Evolutionary conservation across 352 stramenopile genomes (phyloP), one percentile per base, ranked within the genome.

Genomic region (Globisporangium alternatum): DNA sequence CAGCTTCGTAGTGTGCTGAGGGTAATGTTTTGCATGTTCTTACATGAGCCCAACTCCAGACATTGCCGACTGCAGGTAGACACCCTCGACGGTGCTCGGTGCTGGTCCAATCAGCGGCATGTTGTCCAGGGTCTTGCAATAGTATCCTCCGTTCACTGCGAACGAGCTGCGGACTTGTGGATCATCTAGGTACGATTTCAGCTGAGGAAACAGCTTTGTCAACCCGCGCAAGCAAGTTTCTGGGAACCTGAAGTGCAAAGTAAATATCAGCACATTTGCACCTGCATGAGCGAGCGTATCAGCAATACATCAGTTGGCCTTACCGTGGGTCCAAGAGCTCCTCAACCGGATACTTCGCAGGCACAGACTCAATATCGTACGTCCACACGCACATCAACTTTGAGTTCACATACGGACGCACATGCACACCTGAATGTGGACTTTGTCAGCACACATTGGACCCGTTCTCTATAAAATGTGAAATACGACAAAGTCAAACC

Each of bases 311-410:
- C 19, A 10, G n/a, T 25, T 39, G 49, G 48, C 17, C 73, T 21
- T 53, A 90, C 81, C 76, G 77, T 21, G 66, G 67, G 45, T 93
- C 81, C 7, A 93, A 54, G 1, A 80, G 64, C 28, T 88, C 79
- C 67, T 90, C 77, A 33, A 93, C 73, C 0, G 83, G 83, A 54
- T 91, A 93, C 35, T 84, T 71, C 0, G 75, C 69, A 8, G 74
- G 58, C 35, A 90, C 83, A 13, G 80, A 67, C 25, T 90, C 76
- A 15, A 84, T 86, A 58, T 90, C 83, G 63, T 88, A 93, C 28
- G 83, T 90, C 83, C 83, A 93, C 17, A 93, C 80, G 12, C 68
- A 74, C 81, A 93, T 89, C 71, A 89, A 78, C 54, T 89, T 88
- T 47, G 71, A 64, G 19, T 74, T 66, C 30, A 75, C 61, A 60